Evolutionary conservation across 352 stramenopile genomes (phyloP), one percentile per base, ranked within the genome.

Genomic region (Phytophthora sp.): DNA sequence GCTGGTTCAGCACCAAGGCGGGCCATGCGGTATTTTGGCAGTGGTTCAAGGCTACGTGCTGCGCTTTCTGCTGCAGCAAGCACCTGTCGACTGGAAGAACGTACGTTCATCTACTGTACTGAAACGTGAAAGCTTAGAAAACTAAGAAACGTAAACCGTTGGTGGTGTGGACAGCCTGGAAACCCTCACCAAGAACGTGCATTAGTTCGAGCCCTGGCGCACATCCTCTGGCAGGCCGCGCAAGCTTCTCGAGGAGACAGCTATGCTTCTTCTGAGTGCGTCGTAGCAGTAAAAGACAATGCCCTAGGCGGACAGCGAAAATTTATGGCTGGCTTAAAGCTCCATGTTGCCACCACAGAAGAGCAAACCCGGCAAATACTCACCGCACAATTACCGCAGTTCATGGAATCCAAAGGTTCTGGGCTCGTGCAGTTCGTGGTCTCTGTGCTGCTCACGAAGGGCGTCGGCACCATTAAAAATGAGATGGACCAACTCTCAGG

Each of bases 21-120:
- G 96, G 3, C 96, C 96, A 3, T 99, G 96, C 56, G 96, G 96
- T 13, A 92, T 98, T 1, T 79, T 99, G 12, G 96, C 96, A 10
- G 89, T 96, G 5, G 79, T 99, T 1, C 95, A 99, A 65, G 96
- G 85, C 0, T 97, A 97, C 54, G 79, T 97, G 21, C 64, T 99
- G 28, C 74, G 77, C 24, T 88, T 92, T 42, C 63, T 98, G 12
- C 53, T 90, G 13, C 66, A 77, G 17, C 63, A 65, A 4, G 59
- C 53, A 21, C 43, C 61, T 32, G 48, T 54, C 12, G 66, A 89
- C 53, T 94, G 82, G 82, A 77, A 83, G 42, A 89, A 92, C 38
- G 82, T 91, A 72, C 45, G 74, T 74, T 17, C 28, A 53, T 54
- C 38, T 50, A 41, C 26, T 35, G 18, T 18, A 54, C 27, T 49